phyloP scores from a whole-genome alignment of 306 rosid species.

The Cicer pinnatifidum region DNA sequence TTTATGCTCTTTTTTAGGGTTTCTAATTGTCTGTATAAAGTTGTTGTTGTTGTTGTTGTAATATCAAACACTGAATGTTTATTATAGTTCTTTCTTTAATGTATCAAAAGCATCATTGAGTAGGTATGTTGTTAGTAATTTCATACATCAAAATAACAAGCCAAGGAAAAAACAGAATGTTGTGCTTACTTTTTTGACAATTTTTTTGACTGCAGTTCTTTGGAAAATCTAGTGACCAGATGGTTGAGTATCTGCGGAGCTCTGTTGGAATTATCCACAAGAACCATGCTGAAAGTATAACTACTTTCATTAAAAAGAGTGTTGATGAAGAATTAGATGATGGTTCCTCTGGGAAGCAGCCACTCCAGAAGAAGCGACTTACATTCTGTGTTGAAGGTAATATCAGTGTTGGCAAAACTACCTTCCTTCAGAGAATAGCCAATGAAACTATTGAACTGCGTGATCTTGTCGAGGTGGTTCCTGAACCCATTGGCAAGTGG shows the following conservation, averaged over 20 bases:
- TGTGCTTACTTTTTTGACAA: constrained; percentile 3
- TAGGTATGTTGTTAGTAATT: neutral
- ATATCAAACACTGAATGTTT: neutral
- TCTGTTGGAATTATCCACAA: constrained; percentile 94
- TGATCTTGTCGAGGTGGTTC: constrained; percentile 96
- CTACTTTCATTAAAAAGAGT: constrained; percentile 80
- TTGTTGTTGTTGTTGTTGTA: neutral
- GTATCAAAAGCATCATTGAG: neutral
- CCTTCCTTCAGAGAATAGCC: constrained; percentile 91
- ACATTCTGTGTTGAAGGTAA: constrained; percentile 98
- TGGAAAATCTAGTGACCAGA: constrained; percentile 80
- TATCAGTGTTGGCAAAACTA: constrained; percentile 93
- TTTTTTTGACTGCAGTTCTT: constrained; percentile 64
- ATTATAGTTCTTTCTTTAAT: neutral
- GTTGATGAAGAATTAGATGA: constrained; percentile 88
- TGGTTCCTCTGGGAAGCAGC: constrained; percentile 46
- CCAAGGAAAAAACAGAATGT: neutral
- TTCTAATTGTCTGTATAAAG: neutral
- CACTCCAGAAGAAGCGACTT: constrained; percentile 64
- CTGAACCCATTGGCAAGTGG: constrained; percentile 95
- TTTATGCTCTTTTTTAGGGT: neutral
- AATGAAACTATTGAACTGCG: constrained; percentile 89
- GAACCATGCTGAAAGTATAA: constrained; percentile 95
- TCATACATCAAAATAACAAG: neutral
- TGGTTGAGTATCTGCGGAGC: constrained; percentile 89